A percentile compares a stretch with the other conserved stretches of the same genome.
Evolutionary conservation across 805 yeast species (phyloP).

Genomic region (Tetrapisispora pingtungensis): DNA sequence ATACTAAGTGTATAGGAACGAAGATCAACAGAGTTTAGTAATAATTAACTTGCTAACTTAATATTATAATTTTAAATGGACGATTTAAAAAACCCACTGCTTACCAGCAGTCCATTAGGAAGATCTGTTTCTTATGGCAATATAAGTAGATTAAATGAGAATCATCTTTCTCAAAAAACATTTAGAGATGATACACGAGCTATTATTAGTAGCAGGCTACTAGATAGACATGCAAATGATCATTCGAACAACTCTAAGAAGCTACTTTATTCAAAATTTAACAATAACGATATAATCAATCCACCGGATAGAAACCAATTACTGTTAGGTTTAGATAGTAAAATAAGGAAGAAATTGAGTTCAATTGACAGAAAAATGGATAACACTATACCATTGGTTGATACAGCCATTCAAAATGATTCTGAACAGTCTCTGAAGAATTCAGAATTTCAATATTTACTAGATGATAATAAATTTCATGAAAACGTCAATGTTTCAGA

Average conservation of each 20-base stretch:
- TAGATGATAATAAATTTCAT: background rate
- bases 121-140: slow-evolving; percentile 2
- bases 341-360: slow-evolving; percentile 17
- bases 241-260: background rate
- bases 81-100: background rate
- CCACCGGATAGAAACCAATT: background rate
- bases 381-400: background rate
- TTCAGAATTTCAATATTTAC: background rate
- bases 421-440: background rate
- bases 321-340: slow-evolving; percentile 18
- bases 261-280: background rate
- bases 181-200: background rate
- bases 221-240: background rate
- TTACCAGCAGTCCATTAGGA: background rate
- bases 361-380: slow-evolving; percentile 1
- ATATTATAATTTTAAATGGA: background rate
- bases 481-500: background rate
- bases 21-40: too few species aligned
- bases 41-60: too few species aligned
- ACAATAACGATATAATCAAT: background rate
- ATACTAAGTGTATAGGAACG: too few species aligned
- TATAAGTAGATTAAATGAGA: background rate
- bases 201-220: background rate
- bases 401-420: background rate
- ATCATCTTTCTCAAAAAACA: background rate